Evolutionary conservation across 1,139 yeast genomes (phyloP).

Genomic region (Kodamaea sp.): DNA sequence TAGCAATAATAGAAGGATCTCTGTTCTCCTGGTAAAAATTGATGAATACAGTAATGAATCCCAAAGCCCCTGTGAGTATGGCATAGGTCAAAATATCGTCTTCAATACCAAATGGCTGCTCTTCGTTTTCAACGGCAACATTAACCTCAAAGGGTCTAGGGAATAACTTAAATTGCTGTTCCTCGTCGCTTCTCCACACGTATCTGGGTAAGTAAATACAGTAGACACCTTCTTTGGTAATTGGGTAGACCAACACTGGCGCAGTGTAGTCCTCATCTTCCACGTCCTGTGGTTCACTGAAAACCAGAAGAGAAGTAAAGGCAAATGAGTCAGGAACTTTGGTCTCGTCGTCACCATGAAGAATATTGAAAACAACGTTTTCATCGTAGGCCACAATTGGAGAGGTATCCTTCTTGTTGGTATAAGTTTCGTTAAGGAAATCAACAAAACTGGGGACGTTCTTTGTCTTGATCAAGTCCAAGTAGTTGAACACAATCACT

Average conservation of each 20-base stretch:
- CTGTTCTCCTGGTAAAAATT: conserved; percentile 1
- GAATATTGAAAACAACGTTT: conserved; percentile 9
- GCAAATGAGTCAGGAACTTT: conserved; percentile 8
- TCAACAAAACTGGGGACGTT: conserved; percentile 14
- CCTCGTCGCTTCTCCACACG: conserved; percentile 8
- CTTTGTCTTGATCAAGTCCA: conserved; percentile 12
- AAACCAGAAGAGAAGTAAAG: conserved; percentile 5
- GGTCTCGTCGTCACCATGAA: conserved; percentile 1
- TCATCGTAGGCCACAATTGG: conserved; percentile 7
- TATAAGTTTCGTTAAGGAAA: conserved; percentile 12
- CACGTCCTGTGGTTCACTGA: conserved; percentile 1
- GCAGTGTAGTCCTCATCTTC: conserved; percentile 1
- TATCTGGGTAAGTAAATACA: conserved; percentile 17
- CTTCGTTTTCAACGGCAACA: conserved; percentile 7
- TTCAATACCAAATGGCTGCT: conserved; percentile 8
- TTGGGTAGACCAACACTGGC: conserved; percentile 5
- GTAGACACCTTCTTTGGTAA: conserved; percentile 13
- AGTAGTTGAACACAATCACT: conserved; percentile 15
- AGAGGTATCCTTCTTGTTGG: conserved; percentile 9
- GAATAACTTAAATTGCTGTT: conserved; percentile 2
- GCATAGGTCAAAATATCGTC: conserved; percentile 5
- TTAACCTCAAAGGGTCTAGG: conserved; percentile 7
- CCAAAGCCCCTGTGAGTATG: conserved; percentile 7
- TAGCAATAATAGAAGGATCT: conserved; percentile 6
- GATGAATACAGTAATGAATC: conserved; percentile 4